Base-by-base conservation (phyloP, 108 stramenopile species). In the Epipyxis sp. region DNA sequence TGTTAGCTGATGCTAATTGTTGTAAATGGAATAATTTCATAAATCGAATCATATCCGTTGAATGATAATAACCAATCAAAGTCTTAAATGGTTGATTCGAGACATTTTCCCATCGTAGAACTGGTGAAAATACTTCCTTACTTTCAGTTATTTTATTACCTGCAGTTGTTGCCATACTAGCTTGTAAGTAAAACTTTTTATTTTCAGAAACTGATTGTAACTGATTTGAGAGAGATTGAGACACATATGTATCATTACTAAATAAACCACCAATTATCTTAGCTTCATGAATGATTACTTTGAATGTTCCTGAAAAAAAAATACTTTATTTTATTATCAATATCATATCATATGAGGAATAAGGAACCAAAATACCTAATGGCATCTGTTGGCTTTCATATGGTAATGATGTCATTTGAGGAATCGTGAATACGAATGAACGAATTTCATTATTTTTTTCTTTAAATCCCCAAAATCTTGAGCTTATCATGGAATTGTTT, bases 381-480 rank as follows among this genome's bases (percentile, higher is more conserved):
- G n/a, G n/a, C n/a, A n/a, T n/a, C n/a, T n/a, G 46, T 13, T 13
- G 46, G 20, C 46, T 6, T 50, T 50, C 46, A 50, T 6, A 20
- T 13, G 20, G 46, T 20, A 50, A 6, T 50, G 20, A 13, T 13
- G 46, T 13, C 20, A 13, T 6, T 6, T 50, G 6, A 13, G 71
- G 71, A 34, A 34, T 74, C 3, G 71, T 25, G 35, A 74, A 74
- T 10, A 74, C 50, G 43, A 74, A 74, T 6, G 71, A 46, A 39
- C 6, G 3, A 29, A 74, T 42, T 74, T 74, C 71, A 29, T 27
- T 6, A 13, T 6, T 37, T 10, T 74, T 74, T 39, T 74, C 6
- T 39, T 74, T 74, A 37, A 54, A 74, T 6, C 71, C 71, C 44
- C 50, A 74, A 74, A 74, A 74, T 3, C 27, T 6, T n/a, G n/a